Conservation (phyloP, 768 basidiomycete species). For the Termitomyces sp. region DNA sequence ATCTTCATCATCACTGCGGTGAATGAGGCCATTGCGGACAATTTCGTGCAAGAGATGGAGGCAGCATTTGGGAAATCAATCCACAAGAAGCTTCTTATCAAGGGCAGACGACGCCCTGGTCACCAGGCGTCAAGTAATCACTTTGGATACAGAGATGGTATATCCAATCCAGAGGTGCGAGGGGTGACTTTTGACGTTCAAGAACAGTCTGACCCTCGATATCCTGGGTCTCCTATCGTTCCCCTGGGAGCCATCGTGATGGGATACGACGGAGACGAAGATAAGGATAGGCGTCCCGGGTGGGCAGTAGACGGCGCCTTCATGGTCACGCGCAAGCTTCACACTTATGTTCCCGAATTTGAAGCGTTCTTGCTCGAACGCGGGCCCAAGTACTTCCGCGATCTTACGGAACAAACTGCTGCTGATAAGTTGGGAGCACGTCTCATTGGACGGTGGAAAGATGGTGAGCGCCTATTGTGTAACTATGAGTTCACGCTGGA, state of each 20-base stretch:
- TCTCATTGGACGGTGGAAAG: slow-evolving; percentile 22
- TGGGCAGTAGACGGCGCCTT: background rate
- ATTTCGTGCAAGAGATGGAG: background rate
- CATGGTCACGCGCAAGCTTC: slow-evolving; percentile 9
- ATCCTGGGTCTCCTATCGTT: background rate
- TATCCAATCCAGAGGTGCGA: slow-evolving; percentile 10
- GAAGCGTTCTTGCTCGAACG: slow-evolving; percentile 8
- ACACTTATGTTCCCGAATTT: slow-evolving; percentile 14
- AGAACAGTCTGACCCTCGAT: background rate
- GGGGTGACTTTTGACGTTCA: slow-evolving; percentile 6
- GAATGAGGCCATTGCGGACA: background rate
- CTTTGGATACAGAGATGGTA: slow-evolving; percentile 12
- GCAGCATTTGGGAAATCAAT: background rate
- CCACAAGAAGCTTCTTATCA: background rate
- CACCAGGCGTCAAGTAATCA: slow-evolving; percentile 9
- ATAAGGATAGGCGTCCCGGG: background rate
- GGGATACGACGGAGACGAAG: background rate
- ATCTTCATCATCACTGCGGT: slow-evolving; percentile 10
- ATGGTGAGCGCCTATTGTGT: background rate
- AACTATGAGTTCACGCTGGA: background rate
- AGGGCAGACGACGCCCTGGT: background rate
- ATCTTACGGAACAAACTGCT: slow-evolving; percentile 3
- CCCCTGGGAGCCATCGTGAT: background rate
- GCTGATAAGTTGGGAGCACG: slow-evolving; percentile 9
- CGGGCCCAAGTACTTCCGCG: slow-evolving; percentile 8